Evolutionary conservation across 768 basidiomycete genomes (phyloP), one percentile per base, ranked within the genome.

Genomic region (Solioccasus polychromus): DNA sequence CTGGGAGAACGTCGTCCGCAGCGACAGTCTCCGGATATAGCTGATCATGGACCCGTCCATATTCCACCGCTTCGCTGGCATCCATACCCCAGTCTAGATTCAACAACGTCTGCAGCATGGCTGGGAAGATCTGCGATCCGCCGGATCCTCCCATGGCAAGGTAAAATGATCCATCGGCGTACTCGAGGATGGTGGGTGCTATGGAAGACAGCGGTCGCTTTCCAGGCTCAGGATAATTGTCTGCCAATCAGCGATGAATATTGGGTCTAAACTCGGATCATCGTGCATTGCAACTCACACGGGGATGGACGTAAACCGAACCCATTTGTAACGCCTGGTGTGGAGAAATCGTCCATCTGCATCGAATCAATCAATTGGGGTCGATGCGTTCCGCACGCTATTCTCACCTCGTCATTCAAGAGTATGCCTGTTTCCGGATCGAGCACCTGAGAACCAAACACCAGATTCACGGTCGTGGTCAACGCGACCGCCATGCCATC

Each of bases 191-290:
- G 0, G 81, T 79, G 0, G 95, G 87, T 3, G 74, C 63, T 0
- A 77, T 96, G 1, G 93, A 96, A 0, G 93, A 96, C 19, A 98
- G 66, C 0, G 94, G 91, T 3, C 92, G 84, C 66, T 97, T 98
- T 7, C 86, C 81, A 2, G 90, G 76, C 51, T 80, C 83, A 6
- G 94, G 92, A 55, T 89, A 94, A 63, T 97, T 96, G 68, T 82
- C 90, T 92, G 56, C 5, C n/a, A n/a, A 12, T 30, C 32, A 43
- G 24, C 11, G 19, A 30, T 45, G 5, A 9, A 51, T 52, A 36
- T 45, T 7, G 26, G 26, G 25, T 24, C 30, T 42, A 38, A 37
- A 41, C 15, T 17, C 31, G 19, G 18, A 18, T 38, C 26, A 20
- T 24, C 8, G 31, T 15, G 17, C 35, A 17, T 12, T 15, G 3